A percentile compares a stretch with the other conserved stretches of the same genome.
Conservation (phyloP, 106 monocot genomes). For the Apostasia shenzhenica region DNA sequence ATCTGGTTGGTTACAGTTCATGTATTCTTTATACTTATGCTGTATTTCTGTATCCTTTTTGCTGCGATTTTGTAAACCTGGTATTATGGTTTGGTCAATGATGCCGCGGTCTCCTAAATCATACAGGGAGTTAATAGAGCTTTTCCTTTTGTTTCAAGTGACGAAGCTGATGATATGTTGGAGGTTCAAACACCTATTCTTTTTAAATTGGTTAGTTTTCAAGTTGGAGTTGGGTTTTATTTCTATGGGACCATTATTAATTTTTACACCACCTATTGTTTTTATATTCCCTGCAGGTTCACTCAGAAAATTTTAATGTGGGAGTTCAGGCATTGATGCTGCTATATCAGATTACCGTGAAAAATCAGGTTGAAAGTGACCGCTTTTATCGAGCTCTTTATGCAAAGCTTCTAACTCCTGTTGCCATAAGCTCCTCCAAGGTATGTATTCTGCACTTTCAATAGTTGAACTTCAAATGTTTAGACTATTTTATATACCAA, state of each 20-base stretch:
- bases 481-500: too few species aligned
- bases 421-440: slow-evolving; percentile 81
- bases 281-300: slow-evolving; percentile 47
- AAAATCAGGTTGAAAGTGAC: slow-evolving; percentile 90
- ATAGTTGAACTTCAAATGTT: too few species aligned
- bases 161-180: slow-evolving; percentile 90
- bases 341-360: slow-evolving; percentile 75
- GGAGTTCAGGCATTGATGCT: slow-evolving; percentile 93
- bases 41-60: too few species aligned
- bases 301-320: slow-evolving; percentile 92
- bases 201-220: slow-evolving; percentile 70
- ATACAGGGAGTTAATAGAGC: slow-evolving; percentile 92
- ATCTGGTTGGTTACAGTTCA: too few species aligned
- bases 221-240: not conserved
- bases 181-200: slow-evolving; percentile 86
- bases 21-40: too few species aligned
- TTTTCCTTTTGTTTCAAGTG: slow-evolving; percentile 90
- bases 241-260: not conserved
- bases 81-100: not conserved
- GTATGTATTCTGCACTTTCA: slow-evolving; percentile 22
- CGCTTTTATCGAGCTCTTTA: slow-evolving; percentile 95
- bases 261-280: not conserved
- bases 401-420: slow-evolving; percentile 70
- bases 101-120: not conserved
- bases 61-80: too few species aligned